These are phyloP conservation scores for Botryosphaeria dothidea DNA, from an alignment of 2,329 filamentous ascomycete species.

Conservation along the genomic window DNA sequence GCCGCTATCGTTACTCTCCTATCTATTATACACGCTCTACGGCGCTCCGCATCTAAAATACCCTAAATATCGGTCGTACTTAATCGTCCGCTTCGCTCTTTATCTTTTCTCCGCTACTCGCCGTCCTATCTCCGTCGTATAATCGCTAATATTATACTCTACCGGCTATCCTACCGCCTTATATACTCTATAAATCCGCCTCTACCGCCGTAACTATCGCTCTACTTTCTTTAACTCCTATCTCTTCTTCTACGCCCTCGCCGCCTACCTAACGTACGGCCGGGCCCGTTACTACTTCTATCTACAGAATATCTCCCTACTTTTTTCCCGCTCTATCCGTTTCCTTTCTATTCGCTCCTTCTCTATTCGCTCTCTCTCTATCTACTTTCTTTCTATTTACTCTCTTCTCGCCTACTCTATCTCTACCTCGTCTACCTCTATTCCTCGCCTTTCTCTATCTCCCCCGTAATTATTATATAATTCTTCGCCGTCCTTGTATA, in stretches of 20 bases:
- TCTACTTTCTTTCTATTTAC: too few relatives aligned
- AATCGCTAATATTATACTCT: neutral
- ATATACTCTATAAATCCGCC: neutral
- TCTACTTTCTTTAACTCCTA: neutral
- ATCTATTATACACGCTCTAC: neutral
- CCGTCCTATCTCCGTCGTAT: neutral
- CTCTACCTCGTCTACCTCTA: too few relatives aligned
- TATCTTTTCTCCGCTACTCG: neutral
- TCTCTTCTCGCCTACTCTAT: neutral
- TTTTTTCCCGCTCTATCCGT: too few relatives aligned
- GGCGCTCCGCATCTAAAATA: neutral
- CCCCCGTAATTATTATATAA: too few relatives aligned
- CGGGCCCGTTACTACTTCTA: neutral
- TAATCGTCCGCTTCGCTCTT: neutral
- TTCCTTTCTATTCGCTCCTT: neutral
- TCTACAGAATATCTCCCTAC: neutral
- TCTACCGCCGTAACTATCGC: neutral
- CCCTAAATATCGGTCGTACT: neutral
- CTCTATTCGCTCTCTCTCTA: neutral
- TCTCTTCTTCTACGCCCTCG: neutral
- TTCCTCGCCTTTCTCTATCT: too few relatives aligned
- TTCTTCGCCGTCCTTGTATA: too few relatives aligned
- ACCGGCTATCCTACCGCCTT: neutral
- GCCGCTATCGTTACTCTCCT: neutral
- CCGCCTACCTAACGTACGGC: neutral